Percentiles rank a stretch among this genome's conserved stretches.
Conservation (phyloP, 306 rosid genomes). For the Cicer yamashitae region DNA sequence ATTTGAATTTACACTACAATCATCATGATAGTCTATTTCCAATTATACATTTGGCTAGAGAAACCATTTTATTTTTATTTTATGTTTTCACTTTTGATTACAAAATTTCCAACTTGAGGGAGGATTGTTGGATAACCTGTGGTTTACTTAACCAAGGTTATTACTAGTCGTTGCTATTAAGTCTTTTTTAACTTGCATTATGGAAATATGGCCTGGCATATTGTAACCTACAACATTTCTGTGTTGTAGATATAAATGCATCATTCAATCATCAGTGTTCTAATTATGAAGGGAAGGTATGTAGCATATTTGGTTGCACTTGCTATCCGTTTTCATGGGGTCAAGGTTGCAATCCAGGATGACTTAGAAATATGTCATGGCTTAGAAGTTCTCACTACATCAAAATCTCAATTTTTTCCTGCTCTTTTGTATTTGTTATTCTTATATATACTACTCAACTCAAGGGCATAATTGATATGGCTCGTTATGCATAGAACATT, state of each 20-base stretch:
- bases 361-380: slow-evolving; percentile 19
- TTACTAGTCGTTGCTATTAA: slow-evolving; percentile 1
- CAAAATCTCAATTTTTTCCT: not conserved
- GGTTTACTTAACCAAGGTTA: slow-evolving; percentile 34
- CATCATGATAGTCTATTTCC: slow-evolving; percentile 35
- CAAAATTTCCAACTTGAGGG: slow-evolving; percentile 15
- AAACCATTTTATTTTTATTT: slow-evolving; percentile 2
- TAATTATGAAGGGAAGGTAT: slow-evolving; percentile 89
- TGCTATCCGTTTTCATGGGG: slow-evolving; percentile 21
- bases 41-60: not conserved
- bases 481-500: slow-evolving; percentile 23
- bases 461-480: slow-evolving; percentile 27
- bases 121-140: slow-evolving; percentile 32
- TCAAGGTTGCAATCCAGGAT: slow-evolving; percentile 24
- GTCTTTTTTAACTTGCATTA: slow-evolving; percentile 17
- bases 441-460: slow-evolving; percentile 2
- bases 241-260: slow-evolving; percentile 76
- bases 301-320: slow-evolving; percentile 44
- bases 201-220: slow-evolving; percentile 25
- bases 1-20: slow-evolving; percentile 37
- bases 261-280: slow-evolving; percentile 77
- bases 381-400: slow-evolving; percentile 37
- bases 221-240: slow-evolving; percentile 27
- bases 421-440: slow-evolving; percentile 18
- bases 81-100: not conserved